Conservation (phyloP, 2,329 filamentous ascomycete species). For the Arthrobotrys entomopaga region DNA sequence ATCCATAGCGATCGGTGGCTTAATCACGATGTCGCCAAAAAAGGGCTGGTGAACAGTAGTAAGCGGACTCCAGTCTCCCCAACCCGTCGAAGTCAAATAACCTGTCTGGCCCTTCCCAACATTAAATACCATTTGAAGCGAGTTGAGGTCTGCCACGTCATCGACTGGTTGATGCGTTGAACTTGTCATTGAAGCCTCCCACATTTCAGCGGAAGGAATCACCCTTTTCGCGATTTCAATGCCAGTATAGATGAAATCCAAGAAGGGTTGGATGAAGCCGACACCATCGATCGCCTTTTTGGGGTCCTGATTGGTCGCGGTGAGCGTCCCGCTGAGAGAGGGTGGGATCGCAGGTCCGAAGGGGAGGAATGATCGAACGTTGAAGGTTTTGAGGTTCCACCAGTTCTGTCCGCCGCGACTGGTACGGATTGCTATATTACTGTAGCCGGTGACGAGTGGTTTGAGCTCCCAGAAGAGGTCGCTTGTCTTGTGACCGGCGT, state of each 20-base stretch:
- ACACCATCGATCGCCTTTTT: slow-evolving; percentile 21
- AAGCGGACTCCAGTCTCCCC: slow-evolving; percentile 20
- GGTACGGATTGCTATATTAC: slow-evolving; percentile 16
- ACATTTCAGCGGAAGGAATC: slow-evolving; percentile 7
- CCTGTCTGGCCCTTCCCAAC: too few species aligned
- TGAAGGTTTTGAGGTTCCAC: slow-evolving; percentile 19
- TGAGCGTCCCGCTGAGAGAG: slow-evolving; percentile 6
- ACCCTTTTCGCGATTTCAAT: slow-evolving; percentile 11
- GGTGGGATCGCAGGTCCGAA: slow-evolving; percentile 9
- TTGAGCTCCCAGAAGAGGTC: slow-evolving; percentile 26
- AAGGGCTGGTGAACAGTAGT: not conserved
- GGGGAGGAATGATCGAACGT: slow-evolving; percentile 16
- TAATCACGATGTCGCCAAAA: slow-evolving; percentile 11
- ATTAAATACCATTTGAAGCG: too few species aligned
- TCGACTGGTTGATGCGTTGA: slow-evolving; percentile 15
- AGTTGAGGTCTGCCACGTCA: slow-evolving; percentile 21
- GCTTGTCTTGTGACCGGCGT: slow-evolving; percentile 16
- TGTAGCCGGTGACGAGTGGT: slow-evolving; percentile 17
- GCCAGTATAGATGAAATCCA: slow-evolving; percentile 15
- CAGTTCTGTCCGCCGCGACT: slow-evolving; percentile 16
- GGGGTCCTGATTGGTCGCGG: slow-evolving; percentile 6
- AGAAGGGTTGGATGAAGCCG: slow-evolving; percentile 19
- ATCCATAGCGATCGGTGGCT: slow-evolving; percentile 9
- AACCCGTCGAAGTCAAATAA: slow-evolving; percentile 11
- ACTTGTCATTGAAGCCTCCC: slow-evolving; percentile 12